Percentiles rank a stretch among this genome's conserved stretches.
phyloP scores from a whole-genome alignment of 805 yeast species.

The Ogataea haglerorum region DNA sequence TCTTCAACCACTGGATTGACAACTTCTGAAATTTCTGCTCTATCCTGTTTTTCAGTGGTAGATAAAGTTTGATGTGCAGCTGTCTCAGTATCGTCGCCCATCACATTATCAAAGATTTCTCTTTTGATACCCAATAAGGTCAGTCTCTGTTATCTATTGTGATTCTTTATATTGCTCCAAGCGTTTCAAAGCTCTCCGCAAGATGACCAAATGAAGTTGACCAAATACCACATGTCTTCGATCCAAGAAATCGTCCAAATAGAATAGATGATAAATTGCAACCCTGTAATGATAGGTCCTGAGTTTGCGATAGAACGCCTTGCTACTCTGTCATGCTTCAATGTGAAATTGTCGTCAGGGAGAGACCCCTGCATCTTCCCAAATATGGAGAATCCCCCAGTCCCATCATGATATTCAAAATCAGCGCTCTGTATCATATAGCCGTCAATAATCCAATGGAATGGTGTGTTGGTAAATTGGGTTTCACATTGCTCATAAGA shows the following conservation, averaged over 20 bases:
- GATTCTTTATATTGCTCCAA: constrained; percentile 57
- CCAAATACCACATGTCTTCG: constrained; percentile 76
- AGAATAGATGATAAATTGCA: constrained; percentile 69
- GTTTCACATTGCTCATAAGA: constrained; percentile 47
- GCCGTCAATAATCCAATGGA: constrained; percentile 70
- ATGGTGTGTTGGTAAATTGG: constrained; percentile 54
- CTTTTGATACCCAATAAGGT: constrained; percentile 38
- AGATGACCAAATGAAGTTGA: constrained; percentile 80
- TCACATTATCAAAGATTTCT: not conserved
- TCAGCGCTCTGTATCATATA: constrained; percentile 92
- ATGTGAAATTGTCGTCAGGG: constrained; percentile 64
- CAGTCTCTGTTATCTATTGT: constrained; percentile 39
- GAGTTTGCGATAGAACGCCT: constrained; percentile 51
- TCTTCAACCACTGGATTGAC: no score
- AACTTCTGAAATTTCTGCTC: no score
- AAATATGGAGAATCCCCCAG: constrained; percentile 78
- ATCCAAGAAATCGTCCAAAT: constrained; percentile 49
- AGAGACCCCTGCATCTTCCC: constrained; percentile 53
- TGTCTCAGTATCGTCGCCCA: no score
- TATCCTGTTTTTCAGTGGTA: not conserved
- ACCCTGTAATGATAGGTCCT: constrained; percentile 56
- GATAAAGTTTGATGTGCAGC: no score
- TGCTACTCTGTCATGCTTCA: constrained; percentile 47
- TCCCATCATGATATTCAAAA: constrained; percentile 59
- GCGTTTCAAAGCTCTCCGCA: constrained; percentile 59